These are phyloP conservation scores for Eutypella sp. DNA, from an alignment of 2,329 filamentous ascomycete genomes.

Conservation along the genomic window DNA sequence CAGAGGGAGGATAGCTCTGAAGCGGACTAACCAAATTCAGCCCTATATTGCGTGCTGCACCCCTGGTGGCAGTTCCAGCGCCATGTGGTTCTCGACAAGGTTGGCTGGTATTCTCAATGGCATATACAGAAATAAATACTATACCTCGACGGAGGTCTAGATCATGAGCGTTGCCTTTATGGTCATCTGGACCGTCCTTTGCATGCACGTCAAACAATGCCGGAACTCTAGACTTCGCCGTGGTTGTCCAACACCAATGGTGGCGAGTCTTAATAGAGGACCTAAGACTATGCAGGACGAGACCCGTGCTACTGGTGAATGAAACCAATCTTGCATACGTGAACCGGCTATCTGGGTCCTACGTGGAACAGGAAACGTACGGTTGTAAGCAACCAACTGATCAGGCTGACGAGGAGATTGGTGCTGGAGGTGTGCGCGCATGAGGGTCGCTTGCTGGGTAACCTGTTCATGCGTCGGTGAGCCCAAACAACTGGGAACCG, in stretches of 20 bases:
- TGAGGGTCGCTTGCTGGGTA: background rate
- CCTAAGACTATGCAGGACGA: background rate
- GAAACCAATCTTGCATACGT: background rate
- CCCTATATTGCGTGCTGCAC: background rate
- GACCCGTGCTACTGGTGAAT: background rate
- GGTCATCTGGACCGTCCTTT: no score
- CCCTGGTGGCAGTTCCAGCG: background rate
- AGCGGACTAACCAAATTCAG: background rate
- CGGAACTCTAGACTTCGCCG: background rate
- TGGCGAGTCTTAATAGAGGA: background rate
- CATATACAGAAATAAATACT: no score
- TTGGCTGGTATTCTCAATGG: background rate
- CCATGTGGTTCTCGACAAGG: background rate
- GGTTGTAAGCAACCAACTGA: background rate
- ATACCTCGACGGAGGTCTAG: background rate
- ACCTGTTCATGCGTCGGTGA: background rate
- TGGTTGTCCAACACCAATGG: no score
- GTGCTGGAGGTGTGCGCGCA: background rate
- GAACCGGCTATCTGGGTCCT: background rate
- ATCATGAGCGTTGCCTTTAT: background rate
- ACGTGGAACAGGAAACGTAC: background rate
- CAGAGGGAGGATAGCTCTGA: no score
- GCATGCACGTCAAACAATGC: no score
- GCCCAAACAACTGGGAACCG: background rate
- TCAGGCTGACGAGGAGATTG: background rate